Base-by-base conservation (phyloP, 352 stramenopile genomes). In the Globisporangium acanthophoron region DNA sequence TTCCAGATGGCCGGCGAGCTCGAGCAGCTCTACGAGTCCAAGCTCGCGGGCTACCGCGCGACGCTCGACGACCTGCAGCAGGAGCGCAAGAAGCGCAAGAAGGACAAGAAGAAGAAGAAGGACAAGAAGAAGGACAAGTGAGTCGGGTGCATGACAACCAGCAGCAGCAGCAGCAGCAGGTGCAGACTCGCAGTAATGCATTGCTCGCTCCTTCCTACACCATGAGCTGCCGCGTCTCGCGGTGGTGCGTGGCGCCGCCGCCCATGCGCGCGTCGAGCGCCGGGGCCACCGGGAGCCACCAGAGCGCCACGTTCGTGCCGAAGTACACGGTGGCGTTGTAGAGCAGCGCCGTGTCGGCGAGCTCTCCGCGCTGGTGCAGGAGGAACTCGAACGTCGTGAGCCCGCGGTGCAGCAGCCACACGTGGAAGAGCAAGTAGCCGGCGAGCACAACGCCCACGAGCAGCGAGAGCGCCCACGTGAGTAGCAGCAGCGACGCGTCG, bases 31-130 rank as follows among this genome's bases (percentile, higher is more conserved):
- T 94, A 90, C 58, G 74, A 79, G 56, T 75, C 72, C 8, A 94
- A 92, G 65, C 62, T 92, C 43, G 46, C 62, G 45, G 62, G 59
- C 0, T 94, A 92, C 70, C 73, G 69, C 40, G 70, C 74, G 24
- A 87, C 79, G 59, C 85, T 90, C n/a, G 84, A 94, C 13, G 80
- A 90, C 18, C 52, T 94, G 43, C 74, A 90, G 53, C 73, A 81
- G 56, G 79, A 92, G 58, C 80, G 80, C 58, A 92, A 94, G 69
- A 92, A 91, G 66, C 83, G 80, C 67, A 94, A 93, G 67, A 92
- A 93, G 57, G 81, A 92, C 21, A 92, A 93, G 72, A 94, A 94
- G 73, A 93, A 94, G 63, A 78, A 89, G 47, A 94, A 93, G 71
- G 76, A 92, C 39, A 92, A 94, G 69, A 93, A 94, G 64, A 92